Base-by-base conservation (phyloP, 176 grass and related monocot species). In the Puya raimondii region DNA sequence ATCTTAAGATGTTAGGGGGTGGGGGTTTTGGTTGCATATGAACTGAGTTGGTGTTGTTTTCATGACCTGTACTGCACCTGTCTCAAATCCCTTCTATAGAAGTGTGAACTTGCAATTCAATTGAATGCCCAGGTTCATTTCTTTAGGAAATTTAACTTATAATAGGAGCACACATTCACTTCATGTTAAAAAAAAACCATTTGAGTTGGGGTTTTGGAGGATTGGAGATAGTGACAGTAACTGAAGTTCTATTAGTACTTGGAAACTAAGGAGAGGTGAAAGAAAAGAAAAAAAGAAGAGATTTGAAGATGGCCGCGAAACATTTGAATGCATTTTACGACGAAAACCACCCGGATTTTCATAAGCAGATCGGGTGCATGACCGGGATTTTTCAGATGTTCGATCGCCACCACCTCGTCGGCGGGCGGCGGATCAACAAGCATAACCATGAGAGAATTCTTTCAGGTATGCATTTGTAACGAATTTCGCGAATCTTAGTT, bases 331-430 rank as follows among this genome's bases (percentile, higher is more conserved):
- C 65, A 50, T 80, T 80, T 7, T 0, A 72, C 50, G 78, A 80
- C 56, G 80, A 91, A 49, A 78, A 58, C 33, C 79, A 58, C 33
- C 79, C 67, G 53, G 95, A 88, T n/a, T 50, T 94, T 58, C 63
- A 82, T 56, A 82, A 91, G 63, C 87, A 91, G 51, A 82, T 94
- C 61, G 95, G 95, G 8, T 99, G 95, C 82, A 93, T 99, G 77
- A 77, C 82, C 33, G 85, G 90, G 49, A 84, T 99, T 2, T 91
- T 99, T 82, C 95, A 91, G 78, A 99, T 99, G 68, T 99, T 99
- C 72, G 85, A 94, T 77, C 82, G 90, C 68, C 86, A 79, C 61
- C 85, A 80, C 8, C 48, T 99, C 15, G 64, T 94, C 66, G 68
- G 80, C 0, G 75, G 71, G 15, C 69, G 73, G 2, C 80, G 82